phyloP scores from a whole-genome alignment of 2,329 filamentous ascomycete genomes.

The Cephalotrichum gorgonifer region DNA sequence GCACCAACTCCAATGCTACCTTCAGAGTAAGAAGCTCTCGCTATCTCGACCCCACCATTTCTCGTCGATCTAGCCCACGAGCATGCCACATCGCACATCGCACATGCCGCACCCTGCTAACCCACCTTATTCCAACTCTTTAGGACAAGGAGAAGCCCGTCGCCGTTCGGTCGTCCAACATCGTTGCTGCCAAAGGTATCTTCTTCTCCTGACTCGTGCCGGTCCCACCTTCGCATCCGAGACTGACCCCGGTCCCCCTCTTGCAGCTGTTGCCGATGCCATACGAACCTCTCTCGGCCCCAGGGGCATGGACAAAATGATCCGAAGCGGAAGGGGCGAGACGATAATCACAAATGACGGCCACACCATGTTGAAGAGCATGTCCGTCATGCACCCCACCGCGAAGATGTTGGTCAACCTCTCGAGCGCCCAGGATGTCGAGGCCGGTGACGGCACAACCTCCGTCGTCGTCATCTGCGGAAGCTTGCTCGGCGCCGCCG shows the following conservation, averaged over 20 bases:
- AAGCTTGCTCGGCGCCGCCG: constrained; percentile 85
- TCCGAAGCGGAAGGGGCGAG: constrained; percentile 90
- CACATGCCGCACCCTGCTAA: constrained; percentile 22
- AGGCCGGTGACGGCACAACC: constrained; percentile 95
- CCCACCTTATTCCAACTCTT: too few relatives aligned
- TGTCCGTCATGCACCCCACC: constrained; percentile 98
- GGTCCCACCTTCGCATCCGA: neutral
- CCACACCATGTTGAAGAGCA: constrained; percentile 97
- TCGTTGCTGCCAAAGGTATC: constrained; percentile 87
- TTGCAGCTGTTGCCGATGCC: constrained; percentile 83
- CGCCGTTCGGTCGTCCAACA: constrained; percentile 92
- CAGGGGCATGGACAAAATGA: constrained; percentile 99
- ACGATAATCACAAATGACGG: constrained; percentile 99
- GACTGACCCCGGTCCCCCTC: constrained; percentile 8
- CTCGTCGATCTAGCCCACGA: neutral
- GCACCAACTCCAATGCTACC: constrained; percentile 38
- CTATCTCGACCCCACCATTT: constrained; percentile 4
- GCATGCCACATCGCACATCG: too few relatives aligned
- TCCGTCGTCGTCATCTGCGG: constrained; percentile 97
- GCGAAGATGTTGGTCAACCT: constrained; percentile 99
- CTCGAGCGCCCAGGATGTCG: constrained; percentile 93
- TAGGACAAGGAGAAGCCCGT: constrained; percentile 95
- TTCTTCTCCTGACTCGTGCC: neutral
- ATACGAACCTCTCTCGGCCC: constrained; percentile 94
- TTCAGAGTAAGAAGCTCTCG: constrained; percentile 42